Evolutionary conservation across 2,329 filamentous ascomycete species (phyloP), one percentile per base, ranked within the genome.

Genomic region (Blastomyces gilchristii): DNA sequence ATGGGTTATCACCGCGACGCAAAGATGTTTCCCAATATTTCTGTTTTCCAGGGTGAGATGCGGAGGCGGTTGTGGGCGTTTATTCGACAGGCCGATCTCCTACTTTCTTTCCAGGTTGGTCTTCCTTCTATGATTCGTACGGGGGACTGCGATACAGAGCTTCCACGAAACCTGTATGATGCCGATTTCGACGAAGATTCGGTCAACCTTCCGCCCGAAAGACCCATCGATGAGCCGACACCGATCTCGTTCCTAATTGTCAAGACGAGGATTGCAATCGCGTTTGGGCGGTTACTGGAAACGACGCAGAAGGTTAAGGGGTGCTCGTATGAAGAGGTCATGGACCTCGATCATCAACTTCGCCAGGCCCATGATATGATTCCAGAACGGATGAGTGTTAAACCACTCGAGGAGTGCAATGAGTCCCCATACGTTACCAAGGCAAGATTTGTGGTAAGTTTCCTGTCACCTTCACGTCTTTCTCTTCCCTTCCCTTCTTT

Each of bases 341-440:
- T 86, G 78, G 83, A 83, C 63, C 76, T 86, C 49, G 85, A 87
- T 70, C 75, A 78, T 9, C 78, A 83, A 62, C 77, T 86, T 60
- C 79, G 83, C 52, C 82, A 83, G 64, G 76, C 82, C 34, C 79
- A 82, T 31, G 80, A 87, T 43, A 83, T 87, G 63, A 82, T 96
- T 59, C 90, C 94, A 0, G 87, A 90, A 2, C 89, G 96, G 73
- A 80, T 97, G 41, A 87, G 85, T 68, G 80, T 96, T 67, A 86
- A 87, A 41, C 82, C 87, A 0, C 81, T 96, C 64, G 87, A 92
- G 63, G 87, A 90, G 62, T 85, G 83, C 52, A 87, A 85, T 57
- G 92, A 96, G 64, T 87, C 85, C 0, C 79, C 83, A 1, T 82
- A 81, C 28, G 70, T 87, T 41, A 83, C 97, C 63, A 88, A 96